Conservation (phyloP, 2,329 filamentous ascomycete species). For the Monosporascus sp. region DNA sequence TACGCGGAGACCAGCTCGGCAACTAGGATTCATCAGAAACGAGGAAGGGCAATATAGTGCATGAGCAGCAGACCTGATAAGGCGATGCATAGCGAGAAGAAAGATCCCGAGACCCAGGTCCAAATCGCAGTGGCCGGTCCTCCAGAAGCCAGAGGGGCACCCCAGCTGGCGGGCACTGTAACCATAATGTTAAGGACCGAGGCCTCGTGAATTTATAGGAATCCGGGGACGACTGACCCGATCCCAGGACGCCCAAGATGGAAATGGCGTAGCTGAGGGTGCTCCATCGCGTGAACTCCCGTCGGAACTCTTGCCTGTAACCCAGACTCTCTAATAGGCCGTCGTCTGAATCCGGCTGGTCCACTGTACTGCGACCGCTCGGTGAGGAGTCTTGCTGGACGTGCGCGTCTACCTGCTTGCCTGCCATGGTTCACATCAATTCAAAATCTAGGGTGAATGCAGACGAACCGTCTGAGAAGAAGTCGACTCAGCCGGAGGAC, state of each 20-base stretch:
- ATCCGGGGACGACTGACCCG: conserved; percentile 16
- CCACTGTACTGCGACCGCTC: too few species aligned
- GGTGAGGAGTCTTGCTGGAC: too few species aligned
- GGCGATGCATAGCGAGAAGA: conserved; percentile 57
- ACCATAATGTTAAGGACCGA: not conserved
- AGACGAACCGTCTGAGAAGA: too few species aligned
- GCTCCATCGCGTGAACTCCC: conserved; percentile 63
- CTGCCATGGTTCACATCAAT: too few species aligned
- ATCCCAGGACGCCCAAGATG: conserved; percentile 59
- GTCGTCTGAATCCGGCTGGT: not conserved
- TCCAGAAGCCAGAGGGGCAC: conserved; percentile 50
- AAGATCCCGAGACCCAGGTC: conserved; percentile 60
- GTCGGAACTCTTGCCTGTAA: conserved; percentile 47
- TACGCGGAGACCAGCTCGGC: conserved; percentile 62
- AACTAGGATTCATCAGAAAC: conserved; percentile 32
- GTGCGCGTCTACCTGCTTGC: too few species aligned
- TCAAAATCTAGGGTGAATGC: too few species aligned
- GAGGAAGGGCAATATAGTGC: not conserved
- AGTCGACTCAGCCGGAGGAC: too few species aligned
- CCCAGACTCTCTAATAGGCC: conserved; percentile 2
- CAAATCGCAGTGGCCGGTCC: conserved; percentile 60
- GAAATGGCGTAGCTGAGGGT: conserved; percentile 63
- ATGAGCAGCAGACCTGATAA: not conserved
- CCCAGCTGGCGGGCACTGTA: conserved; percentile 56
- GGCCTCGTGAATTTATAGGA: not conserved